Conservation (phyloP, 2,329 filamentous ascomycete genomes). For the Dactylellina sp. region DNA sequence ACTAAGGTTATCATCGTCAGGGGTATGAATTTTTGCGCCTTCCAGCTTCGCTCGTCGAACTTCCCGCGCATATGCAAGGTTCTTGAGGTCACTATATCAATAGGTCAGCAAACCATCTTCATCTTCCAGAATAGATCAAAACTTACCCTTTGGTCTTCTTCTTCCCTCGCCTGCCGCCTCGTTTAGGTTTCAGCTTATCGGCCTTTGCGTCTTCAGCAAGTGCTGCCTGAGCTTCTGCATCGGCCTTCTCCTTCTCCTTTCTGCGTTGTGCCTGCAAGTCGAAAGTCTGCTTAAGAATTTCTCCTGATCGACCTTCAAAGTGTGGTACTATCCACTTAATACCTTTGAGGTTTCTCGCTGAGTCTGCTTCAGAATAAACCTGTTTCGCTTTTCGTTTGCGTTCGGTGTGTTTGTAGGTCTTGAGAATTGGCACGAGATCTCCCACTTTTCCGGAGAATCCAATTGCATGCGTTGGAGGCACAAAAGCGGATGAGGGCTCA, state of each 20-base stretch:
- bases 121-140: background rate
- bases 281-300: conserved; percentile 44
- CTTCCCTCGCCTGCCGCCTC: conserved; percentile 43
- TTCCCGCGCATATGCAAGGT: conserved; percentile 50
- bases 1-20: conserved; percentile 55
- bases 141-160: conserved; percentile 53
- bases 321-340: conserved; percentile 50
- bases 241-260: conserved; percentile 39
- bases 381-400: conserved; percentile 27
- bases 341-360: conserved; percentile 40
- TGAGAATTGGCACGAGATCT: background rate
- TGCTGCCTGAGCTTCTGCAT: conserved; percentile 40
- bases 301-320: conserved; percentile 38
- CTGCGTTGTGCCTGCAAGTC: conserved; percentile 25
- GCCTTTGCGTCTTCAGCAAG: conserved; percentile 35
- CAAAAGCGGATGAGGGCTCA: background rate
- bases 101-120: background rate
- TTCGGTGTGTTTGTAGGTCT: conserved; percentile 35
- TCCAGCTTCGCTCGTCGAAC: conserved; percentile 50
- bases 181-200: conserved; percentile 36
- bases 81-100: conserved; percentile 44
- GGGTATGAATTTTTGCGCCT: conserved; percentile 52
- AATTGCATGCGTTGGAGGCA: conserved; percentile 7
- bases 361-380: conserved; percentile 4
- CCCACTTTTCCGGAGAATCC: conserved; percentile 29